Base-by-base conservation (phyloP, 768 basidiomycete species). In the Russula sp. region DNA sequence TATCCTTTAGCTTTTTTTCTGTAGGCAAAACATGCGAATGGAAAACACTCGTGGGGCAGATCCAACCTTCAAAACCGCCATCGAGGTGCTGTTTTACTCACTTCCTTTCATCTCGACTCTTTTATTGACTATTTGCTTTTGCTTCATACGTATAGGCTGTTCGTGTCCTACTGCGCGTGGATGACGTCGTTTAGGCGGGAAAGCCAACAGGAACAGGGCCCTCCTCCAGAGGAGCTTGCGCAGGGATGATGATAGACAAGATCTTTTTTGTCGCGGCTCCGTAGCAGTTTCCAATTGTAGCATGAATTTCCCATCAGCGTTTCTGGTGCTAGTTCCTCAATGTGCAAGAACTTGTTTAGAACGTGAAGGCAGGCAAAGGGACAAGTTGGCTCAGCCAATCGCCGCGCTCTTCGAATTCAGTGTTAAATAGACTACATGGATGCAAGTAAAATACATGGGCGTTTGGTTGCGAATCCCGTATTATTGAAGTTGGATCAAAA, bases 41-140 rank as follows among this genome's bases (percentile, higher is more conserved):
- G 94, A 3, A 90, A 95, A 71, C 76, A 88, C 72, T 88, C 91
- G 49, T 98, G 89, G n/a, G n/a, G n/a, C 67, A 89, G 89, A 89
- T 96, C 40, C 96, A 98, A 98, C 88, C 10, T 79, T 96, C 72
- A 98, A 98, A 83, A 98, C 95, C 9, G 95, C 96, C 20, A 89
- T 98, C 71, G 94, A 99, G 84, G 89, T 87, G 59, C 5, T 20
- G 34, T 38, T 42, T 50, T 10, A 1, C 28, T 46, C 36, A 36
- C 36, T 3, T 32, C 5, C 5, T 51, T 13, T 26, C 50, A 30
- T 11, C 50, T 10, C n/a, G 14, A 30, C 10, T 0, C 51, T 52
- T 32, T 22, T 50, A 28, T 46, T 57, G 42, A 59, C 57, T 67
- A 32, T 57, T 57, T 22, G 9, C 38, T 32, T 38, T 56, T 59